Evolutionary conservation across 78 protist genomes (phyloP).

Genomic region (Dictyostelium firmibasis): DNA sequence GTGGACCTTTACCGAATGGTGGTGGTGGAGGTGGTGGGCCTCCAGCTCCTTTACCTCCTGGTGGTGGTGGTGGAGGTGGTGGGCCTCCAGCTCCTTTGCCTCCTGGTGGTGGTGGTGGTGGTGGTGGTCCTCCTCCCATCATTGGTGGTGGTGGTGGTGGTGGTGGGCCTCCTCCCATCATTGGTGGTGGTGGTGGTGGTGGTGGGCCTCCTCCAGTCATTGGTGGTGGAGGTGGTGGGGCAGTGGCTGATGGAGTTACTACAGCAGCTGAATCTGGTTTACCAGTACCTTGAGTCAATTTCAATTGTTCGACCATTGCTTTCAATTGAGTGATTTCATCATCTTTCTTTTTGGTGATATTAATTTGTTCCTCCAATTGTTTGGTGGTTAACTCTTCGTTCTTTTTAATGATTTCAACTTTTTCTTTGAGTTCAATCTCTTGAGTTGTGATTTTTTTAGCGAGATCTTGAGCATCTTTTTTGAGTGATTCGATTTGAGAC

Average conservation of each 20-base stretch:
- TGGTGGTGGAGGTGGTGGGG: slow-evolving; percentile 25
- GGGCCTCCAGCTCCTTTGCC: too few relatives aligned
- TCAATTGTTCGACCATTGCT: slow-evolving; percentile 13
- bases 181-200: slow-evolving; percentile 58
- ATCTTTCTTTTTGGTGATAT: slow-evolving; percentile 10
- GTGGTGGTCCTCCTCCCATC: slow-evolving; percentile 69
- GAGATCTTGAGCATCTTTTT: slow-evolving; percentile 37
- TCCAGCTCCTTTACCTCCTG: not conserved
- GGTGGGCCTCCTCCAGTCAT: not conserved
- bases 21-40: slow-evolving; percentile 39
- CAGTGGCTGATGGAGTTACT: not conserved
- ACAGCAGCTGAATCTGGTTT: not conserved
- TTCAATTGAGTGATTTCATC: slow-evolving; percentile 31
- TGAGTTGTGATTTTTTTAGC: slow-evolving; percentile 38
- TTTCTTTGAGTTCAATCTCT: slow-evolving; percentile 64
- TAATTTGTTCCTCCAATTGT: slow-evolving; percentile 31
- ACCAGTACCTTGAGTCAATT: not conserved
- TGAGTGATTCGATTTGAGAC: slow-evolving; percentile 39
- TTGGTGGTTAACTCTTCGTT: slow-evolving; percentile 28
- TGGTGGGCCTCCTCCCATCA: slow-evolving; percentile 61
- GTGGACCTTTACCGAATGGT: slow-evolving; percentile 53
- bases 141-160: slow-evolving; percentile 71
- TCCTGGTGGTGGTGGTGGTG: slow-evolving; percentile 47
- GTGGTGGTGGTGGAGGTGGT: slow-evolving; percentile 47
- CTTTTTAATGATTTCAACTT: slow-evolving; percentile 43